These are phyloP conservation scores for Oryza coarctata DNA, from an alignment of 176 grass and related monocot genomes.

Conservation along the genomic window DNA sequence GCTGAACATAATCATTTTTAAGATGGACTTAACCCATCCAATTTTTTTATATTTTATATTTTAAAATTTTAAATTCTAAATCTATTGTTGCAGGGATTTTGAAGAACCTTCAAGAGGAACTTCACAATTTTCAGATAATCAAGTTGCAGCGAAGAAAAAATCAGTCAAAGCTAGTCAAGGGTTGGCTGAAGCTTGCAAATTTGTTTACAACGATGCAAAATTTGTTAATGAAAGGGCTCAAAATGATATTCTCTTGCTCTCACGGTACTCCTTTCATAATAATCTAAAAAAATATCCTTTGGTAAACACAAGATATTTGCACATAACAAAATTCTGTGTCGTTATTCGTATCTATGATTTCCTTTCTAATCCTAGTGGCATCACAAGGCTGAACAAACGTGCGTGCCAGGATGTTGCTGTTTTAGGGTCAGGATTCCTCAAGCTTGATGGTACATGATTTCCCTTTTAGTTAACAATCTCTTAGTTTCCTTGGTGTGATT, in stretches of 20 bases:
- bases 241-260: conserved; percentile 86
- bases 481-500: conserved; percentile 14
- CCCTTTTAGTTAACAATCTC: not conserved
- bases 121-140: conserved; percentile 45
- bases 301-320: not conserved
- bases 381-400: conserved; percentile 91
- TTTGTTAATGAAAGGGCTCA: conserved; percentile 98
- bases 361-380: conserved; percentile 53
- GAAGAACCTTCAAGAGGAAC: conserved; percentile 33
- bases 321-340: not conserved
- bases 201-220: conserved; percentile 96
- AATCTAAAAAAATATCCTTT: not conserved
- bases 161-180: conserved; percentile 50
- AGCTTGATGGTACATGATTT: conserved; percentile 79
- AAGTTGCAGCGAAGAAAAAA: conserved; percentile 34
- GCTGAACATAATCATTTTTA: not conserved
- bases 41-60: not conserved
- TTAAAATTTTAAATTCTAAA: not conserved
- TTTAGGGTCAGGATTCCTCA: conserved; percentile 76
- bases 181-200: conserved; percentile 76
- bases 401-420: conserved; percentile 88
- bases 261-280: conserved; percentile 53
- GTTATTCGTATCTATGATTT: conserved; percentile 19
- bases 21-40: not conserved
- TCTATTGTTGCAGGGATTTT: conserved; percentile 36